A percentile compares a stretch with the other conserved stretches of the same genome.
phyloP scores from a whole-genome alignment of 1,284 basidiomycete genomes.

The Ustilago xerochloae region DNA sequence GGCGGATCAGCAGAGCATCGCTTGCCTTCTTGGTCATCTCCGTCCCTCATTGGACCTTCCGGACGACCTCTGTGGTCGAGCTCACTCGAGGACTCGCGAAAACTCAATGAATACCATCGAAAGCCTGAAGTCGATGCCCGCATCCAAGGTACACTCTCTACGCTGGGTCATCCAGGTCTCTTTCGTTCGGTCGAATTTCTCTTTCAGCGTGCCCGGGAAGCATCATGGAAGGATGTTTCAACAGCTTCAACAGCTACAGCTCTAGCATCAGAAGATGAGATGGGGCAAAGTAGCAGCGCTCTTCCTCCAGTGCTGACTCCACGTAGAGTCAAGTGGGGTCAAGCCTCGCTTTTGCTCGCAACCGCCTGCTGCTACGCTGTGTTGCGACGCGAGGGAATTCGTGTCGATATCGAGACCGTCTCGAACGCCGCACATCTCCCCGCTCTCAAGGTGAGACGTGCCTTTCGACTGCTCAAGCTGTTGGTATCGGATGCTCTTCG shows the following conservation, averaged over 20 bases:
- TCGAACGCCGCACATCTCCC: slow-evolving; percentile 22
- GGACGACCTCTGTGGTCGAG: slow-evolving; percentile 10
- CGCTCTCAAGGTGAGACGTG: slow-evolving; percentile 3
- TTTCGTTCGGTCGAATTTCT: slow-evolving; percentile 34
- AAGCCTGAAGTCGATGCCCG: slow-evolving; percentile 37
- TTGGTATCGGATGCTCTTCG: slow-evolving; percentile 17
- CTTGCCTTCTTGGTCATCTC: neutral
- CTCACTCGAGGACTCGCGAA: slow-evolving; percentile 12
- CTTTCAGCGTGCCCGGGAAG: slow-evolving; percentile 25
- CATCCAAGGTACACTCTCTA: slow-evolving; percentile 13
- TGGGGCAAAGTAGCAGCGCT: neutral
- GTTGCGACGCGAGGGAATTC: slow-evolving; percentile 24
- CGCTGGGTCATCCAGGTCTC: slow-evolving; percentile 15
- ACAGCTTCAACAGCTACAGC: neutral
- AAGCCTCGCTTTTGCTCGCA: slow-evolving; percentile 19
- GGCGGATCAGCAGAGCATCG: slow-evolving; percentile 9
- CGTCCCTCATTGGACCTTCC: neutral
- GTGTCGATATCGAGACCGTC: slow-evolving; percentile 25
- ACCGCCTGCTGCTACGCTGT: slow-evolving; percentile 45
- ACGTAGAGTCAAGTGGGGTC: slow-evolving; percentile 34
- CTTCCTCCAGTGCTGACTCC: slow-evolving; percentile 1
- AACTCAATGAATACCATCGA: slow-evolving; percentile 1
- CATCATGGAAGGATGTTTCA: slow-evolving; percentile 15
- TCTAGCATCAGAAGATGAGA: no score
- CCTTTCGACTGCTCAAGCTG: slow-evolving; percentile 19